Base-by-base conservation (phyloP, 202 grass and related monocot genomes). In the Setaria viridis region DNA sequence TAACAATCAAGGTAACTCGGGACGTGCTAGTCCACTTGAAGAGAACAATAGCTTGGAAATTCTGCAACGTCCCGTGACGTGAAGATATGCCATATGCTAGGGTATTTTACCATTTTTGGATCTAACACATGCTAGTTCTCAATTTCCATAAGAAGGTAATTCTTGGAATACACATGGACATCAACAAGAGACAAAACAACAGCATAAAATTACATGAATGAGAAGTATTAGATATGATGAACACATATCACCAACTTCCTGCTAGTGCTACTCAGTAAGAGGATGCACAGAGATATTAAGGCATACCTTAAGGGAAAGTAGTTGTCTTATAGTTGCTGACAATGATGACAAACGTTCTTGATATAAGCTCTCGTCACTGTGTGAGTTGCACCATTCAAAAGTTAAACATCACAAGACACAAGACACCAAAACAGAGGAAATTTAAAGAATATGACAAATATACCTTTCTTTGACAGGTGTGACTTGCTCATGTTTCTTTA, bases 281-380 rank as follows among this genome's bases (percentile, higher is more conserved):
- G 29, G 34, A 86, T 67, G 50, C 29, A 83, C 37, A 76, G 17
- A 84, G 41, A 88, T 25, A 78, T 29, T 84, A 58, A 86, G 32
- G 34, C 50, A 88, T 93, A 93, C 97, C 91, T 99, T 99, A 79
- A 87, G 94, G 62, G 88, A 85, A 76, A 96, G 77, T 78, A 99
- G 92, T 83, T 94, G 85, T 25, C 57, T 54, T 85, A 96, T 84
- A 58, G 72, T 91, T 68, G 66, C 63, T 75, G 88, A 83, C 56
- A 91, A 59, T 57, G 87, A 93, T 78, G 85, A 80, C 21, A 84
- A 93, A 90, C 67, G 79, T 85, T 93, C 89, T 78, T 43, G 12
- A 83, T 77, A 87, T 86, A 59, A 81, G 58, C 53, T 69, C n/a
- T 69, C 32, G 0, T 87, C 57, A 81, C 89, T 91, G 84, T 41